Evolutionary conservation across 78 protist species (phyloP).

Genomic region (Monosiga brevicollis): DNA sequence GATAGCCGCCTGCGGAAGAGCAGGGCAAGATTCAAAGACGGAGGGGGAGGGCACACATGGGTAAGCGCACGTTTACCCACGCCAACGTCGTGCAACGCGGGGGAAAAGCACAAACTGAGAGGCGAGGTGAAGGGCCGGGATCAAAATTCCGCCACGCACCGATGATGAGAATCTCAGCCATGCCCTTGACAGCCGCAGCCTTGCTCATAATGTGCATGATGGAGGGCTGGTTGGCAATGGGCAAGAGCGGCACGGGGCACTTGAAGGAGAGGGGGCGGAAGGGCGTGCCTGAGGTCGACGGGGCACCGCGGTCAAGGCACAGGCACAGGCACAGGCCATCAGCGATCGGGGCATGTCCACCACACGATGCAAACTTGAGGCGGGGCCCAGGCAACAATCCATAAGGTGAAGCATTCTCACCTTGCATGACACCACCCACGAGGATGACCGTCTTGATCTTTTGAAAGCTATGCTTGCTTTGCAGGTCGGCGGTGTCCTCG

Average conservation of each 20-base stretch:
- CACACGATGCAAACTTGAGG: neutral
- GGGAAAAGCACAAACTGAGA: neutral
- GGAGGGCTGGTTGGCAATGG: constrained; percentile 28
- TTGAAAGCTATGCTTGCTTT: too few species aligned
- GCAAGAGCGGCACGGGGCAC: constrained; percentile 29
- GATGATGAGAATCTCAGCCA: constrained; percentile 15
- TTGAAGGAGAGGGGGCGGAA: constrained; percentile 34
- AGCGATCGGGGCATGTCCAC: neutral
- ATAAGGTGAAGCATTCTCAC: neutral
- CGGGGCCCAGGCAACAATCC: neutral
- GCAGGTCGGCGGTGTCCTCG: too few species aligned
- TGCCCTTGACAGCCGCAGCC: neutral
- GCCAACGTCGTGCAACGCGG: neutral
- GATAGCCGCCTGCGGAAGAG: neutral
- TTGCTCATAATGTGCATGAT: constrained; percentile 30
- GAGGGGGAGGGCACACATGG: too few species aligned
- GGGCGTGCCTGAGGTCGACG: constrained; percentile 6
- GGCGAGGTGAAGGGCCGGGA: too few species aligned
- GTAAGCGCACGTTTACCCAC: neutral
- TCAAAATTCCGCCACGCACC: too few species aligned
- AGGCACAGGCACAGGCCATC: neutral
- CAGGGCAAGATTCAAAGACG: too few species aligned
- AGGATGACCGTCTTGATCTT: neutral
- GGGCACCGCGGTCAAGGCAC: neutral
- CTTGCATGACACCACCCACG: neutral